Evolutionary conservation across 1,139 yeast species (phyloP), one percentile per base, ranked within the genome.

Genomic region (Petasospora fabianii): DNA sequence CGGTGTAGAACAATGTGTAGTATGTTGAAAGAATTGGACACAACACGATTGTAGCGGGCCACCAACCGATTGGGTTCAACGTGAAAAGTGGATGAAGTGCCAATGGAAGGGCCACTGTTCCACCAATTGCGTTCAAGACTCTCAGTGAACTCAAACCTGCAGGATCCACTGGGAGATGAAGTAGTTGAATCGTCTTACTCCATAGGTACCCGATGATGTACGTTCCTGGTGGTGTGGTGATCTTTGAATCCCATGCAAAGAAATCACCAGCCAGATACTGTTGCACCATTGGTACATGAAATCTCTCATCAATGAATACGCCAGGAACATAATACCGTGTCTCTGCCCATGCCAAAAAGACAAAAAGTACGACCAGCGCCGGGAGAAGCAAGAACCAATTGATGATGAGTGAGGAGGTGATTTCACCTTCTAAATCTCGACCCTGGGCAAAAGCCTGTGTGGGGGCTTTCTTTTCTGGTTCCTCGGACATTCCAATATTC

Each of bases 171-270:
- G 36, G 59, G 28, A 20, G 50, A 42, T 27, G 58, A 36, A 20
- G 58, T 19, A 31, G 50, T 27, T 40, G 55, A 51, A 29, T 67
- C 30, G 2, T 62, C 19, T 43, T 69, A 61, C 34, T 72, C 59
- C 54, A 77, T 5, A 62, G 38, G 47, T 71, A 72, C 1, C 90
- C 95, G 10, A 88, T 54, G 9, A 72, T 48, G 55, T 92, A 92
- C 27, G 92, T 65, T 0, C 98, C 99, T 1, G 98, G 98, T 2
- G 98, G 98, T 0, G 98, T 92, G 3, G 98, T 92, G 58, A 94
- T 87, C 58, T 90, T 92, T 26, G 79, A 71, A 59, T 92, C 92
- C 97, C 97, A 92, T 1, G 66, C 55, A 12, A 48, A 44, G 63
- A 80, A 87, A 34, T 76, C 65, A 11, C 82, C 82, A 1, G 61